Base-by-base conservation (phyloP, 1,139 yeast genomes). In the Hansenula lynferdii region DNA sequence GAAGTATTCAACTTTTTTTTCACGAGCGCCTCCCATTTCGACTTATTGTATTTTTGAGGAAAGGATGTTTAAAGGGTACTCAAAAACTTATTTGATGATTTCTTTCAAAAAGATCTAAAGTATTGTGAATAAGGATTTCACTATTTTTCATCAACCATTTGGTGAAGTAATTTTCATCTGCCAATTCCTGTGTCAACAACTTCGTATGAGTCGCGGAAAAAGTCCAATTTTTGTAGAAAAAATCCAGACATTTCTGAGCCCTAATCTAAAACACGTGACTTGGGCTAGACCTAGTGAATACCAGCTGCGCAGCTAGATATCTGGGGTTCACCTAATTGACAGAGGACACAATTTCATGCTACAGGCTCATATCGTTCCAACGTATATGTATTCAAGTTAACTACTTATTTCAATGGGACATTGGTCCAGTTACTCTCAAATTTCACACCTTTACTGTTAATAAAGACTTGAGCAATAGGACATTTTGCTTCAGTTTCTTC, bases 1-100 rank as follows among this genome's bases (percentile, higher is more conserved):
- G 77, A 92, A 92, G 84, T 92, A 92, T 73, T 86, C 94, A 65
- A 69, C 82, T 74, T 92, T 92, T 82, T 90, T 90, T 67, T 87
- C 97, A 78, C 96, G 92, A 77, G 85, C 70, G 79, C 97, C 97
- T 90, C 97, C 98, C 98, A 92, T 92, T 85, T 86, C 96, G 92
- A 86, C 90, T 82, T 74, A 31, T 23, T 47, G 40, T 47, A 54
- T 53, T 40, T 49, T 57, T 72, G 81, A 77, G 85, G 95, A 79
- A 83, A 86, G 96, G 97, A 76, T 85, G 80, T 84, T 90, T 90
- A 89, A 90, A 90, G 95, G 81, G 62, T 37, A 37, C 35, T 35
- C 34, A 28, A 39, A 38, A 29, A 14, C 18, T 8, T 21, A 9
- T 31, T 25, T 32, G 35, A 32, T 32, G 24, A 17, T 25, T n/a